Percentiles rank a stretch among this genome's conserved stretches.
Conservation (phyloP, 2,329 filamentous ascomycete species). For the Xylariaceae sp. region DNA sequence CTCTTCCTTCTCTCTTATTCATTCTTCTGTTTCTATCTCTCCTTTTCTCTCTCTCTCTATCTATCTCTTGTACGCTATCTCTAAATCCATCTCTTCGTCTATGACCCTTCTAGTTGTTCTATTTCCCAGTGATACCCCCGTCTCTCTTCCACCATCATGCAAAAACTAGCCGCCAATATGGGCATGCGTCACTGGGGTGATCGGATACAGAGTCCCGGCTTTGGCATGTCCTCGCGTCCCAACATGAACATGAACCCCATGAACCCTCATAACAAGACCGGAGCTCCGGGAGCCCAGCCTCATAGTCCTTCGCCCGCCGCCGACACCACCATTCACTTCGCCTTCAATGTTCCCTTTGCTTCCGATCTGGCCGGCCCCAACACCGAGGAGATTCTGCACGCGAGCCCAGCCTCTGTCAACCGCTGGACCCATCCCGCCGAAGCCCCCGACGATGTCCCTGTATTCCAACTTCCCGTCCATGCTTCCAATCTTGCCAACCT, state of each 20-base stretch:
- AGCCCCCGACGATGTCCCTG: constrained; percentile 76
- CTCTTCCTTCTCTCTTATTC: constrained; percentile 17
- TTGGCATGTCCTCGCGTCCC: constrained; percentile 56
- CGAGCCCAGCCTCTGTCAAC: constrained; percentile 79
- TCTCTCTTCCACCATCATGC: constrained; percentile 49
- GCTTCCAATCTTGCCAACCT: constrained; percentile 79
- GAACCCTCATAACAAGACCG: constrained; percentile 56
- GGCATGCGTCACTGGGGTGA: constrained; percentile 70
- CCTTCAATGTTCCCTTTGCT: constrained; percentile 95
- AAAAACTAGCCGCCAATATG: constrained; percentile 64
- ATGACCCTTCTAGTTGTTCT: constrained; percentile 18
- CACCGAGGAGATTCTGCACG: constrained; percentile 90
- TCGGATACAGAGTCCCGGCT: constrained; percentile 61
- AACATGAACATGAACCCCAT: constrained; percentile 53
- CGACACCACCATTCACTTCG: constrained; percentile 80
- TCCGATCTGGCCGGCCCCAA: constrained; percentile 90
- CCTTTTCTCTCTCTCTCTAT: constrained; percentile 24
- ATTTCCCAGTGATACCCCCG: constrained; percentile 24
- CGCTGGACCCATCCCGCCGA: constrained; percentile 92
- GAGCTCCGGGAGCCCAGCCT: constrained; percentile 48
- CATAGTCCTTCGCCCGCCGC: constrained; percentile 66
- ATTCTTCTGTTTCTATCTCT: constrained; percentile 25
- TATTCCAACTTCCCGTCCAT: constrained; percentile 89
- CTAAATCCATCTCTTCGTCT: too few relatives aligned
- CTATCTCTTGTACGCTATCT: constrained; percentile 20